Percentiles rank a stretch among this genome's conserved stretches.
These are phyloP conservation scores for Lepidium sativum DNA, from an alignment of 345 rosid species.

Conservation along the genomic window DNA sequence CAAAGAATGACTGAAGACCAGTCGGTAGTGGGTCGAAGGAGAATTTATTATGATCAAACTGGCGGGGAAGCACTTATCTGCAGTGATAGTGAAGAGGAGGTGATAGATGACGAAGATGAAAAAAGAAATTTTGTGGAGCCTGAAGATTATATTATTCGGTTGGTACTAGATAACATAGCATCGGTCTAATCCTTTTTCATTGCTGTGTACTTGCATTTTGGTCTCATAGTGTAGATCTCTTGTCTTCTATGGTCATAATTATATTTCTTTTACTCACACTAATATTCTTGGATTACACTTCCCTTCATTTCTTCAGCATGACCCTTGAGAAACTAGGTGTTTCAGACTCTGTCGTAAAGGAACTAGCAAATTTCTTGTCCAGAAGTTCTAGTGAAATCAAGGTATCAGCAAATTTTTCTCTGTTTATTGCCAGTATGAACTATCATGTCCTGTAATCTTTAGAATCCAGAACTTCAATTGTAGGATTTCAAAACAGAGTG, in stretches of 20 bases:
- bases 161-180: slow-evolving; percentile 29
- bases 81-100: slow-evolving; percentile 98
- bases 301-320: slow-evolving; percentile 48
- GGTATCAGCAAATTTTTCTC: slow-evolving; percentile 36
- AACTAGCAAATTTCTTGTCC: slow-evolving; percentile 55
- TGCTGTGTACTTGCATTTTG: slow-evolving; percentile 4
- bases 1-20: slow-evolving; percentile 99
- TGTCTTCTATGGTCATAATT: background rate
- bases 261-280: background rate
- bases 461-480: slow-evolving; percentile 5
- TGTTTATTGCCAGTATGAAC: background rate
- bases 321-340: slow-evolving; percentile 64
- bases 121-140: slow-evolving; percentile 63
- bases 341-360: slow-evolving; percentile 64
- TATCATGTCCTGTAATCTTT: background rate
- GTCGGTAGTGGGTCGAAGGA: slow-evolving; percentile 93
- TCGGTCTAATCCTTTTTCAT: background rate
- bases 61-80: slow-evolving; percentile 99
- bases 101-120: slow-evolving; percentile 73
- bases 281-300: background rate
- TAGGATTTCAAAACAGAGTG: slow-evolving; percentile 13
- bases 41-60: slow-evolving; percentile 93
- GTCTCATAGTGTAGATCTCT: background rate
- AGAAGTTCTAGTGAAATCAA: slow-evolving; percentile 70
- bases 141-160: slow-evolving; percentile 90